Base-by-base conservation (phyloP, 805 yeast genomes). In the Metschnikowia similis region DNA sequence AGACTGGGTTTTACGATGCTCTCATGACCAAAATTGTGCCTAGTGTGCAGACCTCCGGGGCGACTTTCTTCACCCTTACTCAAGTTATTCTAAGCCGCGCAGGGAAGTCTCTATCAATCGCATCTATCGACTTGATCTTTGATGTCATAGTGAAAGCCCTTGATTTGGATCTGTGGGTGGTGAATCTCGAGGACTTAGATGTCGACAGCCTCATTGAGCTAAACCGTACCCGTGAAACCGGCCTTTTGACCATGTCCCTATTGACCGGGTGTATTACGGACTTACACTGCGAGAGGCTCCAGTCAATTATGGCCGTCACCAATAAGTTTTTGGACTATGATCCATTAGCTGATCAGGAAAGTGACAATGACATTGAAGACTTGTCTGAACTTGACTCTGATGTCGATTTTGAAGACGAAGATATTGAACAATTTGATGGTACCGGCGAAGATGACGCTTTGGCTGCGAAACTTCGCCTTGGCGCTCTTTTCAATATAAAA, bases 391-490 rank as follows among this genome's bases (percentile, higher is more conserved):
- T 26, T 7, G 71, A 63, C 41, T 57, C 63, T 43, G 59, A 52
- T 6, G 41, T 57, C 36, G 60, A 58, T n/a, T 55, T 58, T 16
- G 61, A 56, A 44, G 77, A 70, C n/a, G 84, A 79, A 9, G 79
- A 65, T 17, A 66, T 65, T 21, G 70, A 70, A 31, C 70, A 67
- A 26, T 55, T 43, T 14, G 58, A 54, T 9, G 63, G 60, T 16
- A 85, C 79, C 48, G 72, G 71, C 47, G 72, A 70, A 39, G 65
- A 65, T 47, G 74, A 72, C 47, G 75, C 71, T 8, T 66, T 71
- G 8, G 76, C 85, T 1, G 84, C 91, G 86, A 83, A 80, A 54
- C 65, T 87, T 16, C 70, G 94, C 51, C 69, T 79, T 38, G 76
- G 75, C 47, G 66, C 87, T 0, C 71, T 80, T 6, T 67, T 66